Conservation (phyloP, 257 asterid genomes). For the Oldenlandia corymbosa region DNA sequence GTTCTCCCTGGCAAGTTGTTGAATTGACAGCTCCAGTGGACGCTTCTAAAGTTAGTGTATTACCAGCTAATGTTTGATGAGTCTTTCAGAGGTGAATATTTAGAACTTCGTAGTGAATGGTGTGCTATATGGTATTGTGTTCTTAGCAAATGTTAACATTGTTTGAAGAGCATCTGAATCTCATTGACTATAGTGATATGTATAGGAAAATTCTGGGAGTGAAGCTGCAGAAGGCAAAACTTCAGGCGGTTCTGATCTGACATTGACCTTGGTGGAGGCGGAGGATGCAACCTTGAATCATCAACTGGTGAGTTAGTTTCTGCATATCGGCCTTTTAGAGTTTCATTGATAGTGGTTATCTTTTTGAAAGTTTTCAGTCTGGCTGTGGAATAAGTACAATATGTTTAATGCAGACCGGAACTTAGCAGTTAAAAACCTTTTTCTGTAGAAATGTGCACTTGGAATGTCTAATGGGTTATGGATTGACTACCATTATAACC, state of each 20-base stretch:
- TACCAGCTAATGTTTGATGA: slow-evolving; percentile 15
- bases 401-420: too few species aligned
- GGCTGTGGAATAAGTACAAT: background rate
- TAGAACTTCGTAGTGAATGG: slow-evolving; percentile 27
- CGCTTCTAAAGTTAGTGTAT: slow-evolving; percentile 14
- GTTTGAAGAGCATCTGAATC: background rate
- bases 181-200: slow-evolving; percentile 10
- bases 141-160: background rate
- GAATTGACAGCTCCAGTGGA: slow-evolving; percentile 13
- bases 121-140: slow-evolving; percentile 9
- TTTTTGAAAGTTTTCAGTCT: background rate
- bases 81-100: slow-evolving; percentile 17
- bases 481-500: too few species aligned
- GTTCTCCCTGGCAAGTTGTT: too few species aligned
- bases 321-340: background rate
- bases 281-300: slow-evolving; percentile 2
- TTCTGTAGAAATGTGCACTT: background rate
- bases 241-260: background rate
- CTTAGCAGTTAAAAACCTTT: too few species aligned
- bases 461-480: background rate
- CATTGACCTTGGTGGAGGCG: background rate
- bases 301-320: background rate
- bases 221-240: background rate
- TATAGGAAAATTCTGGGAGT: slow-evolving; percentile 2
- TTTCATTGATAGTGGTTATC: background rate